Evolutionary conservation across 2,329 filamentous ascomycete species (phyloP).

Genomic region (Penicillium psychrosexuale): DNA sequence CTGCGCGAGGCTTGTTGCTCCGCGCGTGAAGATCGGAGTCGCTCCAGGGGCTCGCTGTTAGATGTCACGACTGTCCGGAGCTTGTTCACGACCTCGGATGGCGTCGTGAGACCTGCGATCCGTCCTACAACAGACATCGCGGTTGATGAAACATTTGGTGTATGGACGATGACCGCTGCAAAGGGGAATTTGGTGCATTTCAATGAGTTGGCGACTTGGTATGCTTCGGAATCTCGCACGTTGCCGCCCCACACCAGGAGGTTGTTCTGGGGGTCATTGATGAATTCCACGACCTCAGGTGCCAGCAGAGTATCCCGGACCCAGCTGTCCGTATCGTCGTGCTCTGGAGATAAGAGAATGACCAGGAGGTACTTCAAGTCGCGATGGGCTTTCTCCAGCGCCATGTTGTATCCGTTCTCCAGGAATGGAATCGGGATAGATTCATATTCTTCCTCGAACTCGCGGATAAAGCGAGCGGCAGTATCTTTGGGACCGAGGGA

Average conservation of each 20-base stretch:
- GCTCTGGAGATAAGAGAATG: slow-evolving; percentile 82
- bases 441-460: slow-evolving; percentile 94
- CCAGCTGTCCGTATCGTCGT: slow-evolving; percentile 85
- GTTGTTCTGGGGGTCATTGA: slow-evolving; percentile 72
- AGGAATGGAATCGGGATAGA: slow-evolving; percentile 65
- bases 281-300: slow-evolving; percentile 67
- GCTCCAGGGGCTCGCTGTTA: slow-evolving; percentile 71
- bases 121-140: slow-evolving; percentile 88
- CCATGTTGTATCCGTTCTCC: slow-evolving; percentile 87
- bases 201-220: slow-evolving; percentile 84
- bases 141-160: slow-evolving; percentile 75
- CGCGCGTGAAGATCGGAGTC: slow-evolving; percentile 69
- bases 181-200: slow-evolving; percentile 92
- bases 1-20: slow-evolving; percentile 78
- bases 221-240: slow-evolving; percentile 88
- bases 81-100: slow-evolving; percentile 71
- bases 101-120: slow-evolving; percentile 67
- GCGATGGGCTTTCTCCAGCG: slow-evolving; percentile 82
- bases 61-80: slow-evolving; percentile 70
- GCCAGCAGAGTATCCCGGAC: slow-evolving; percentile 77
- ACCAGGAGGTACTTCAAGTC: slow-evolving; percentile 91
- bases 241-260: slow-evolving; percentile 91
- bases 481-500: slow-evolving; percentile 82
- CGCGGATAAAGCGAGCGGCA: slow-evolving; percentile 80
- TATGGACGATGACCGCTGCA: slow-evolving; percentile 79